Conservation (phyloP, 495 filamentous ascomycete genomes). For the Hypomontagnella submonticulosa region DNA sequence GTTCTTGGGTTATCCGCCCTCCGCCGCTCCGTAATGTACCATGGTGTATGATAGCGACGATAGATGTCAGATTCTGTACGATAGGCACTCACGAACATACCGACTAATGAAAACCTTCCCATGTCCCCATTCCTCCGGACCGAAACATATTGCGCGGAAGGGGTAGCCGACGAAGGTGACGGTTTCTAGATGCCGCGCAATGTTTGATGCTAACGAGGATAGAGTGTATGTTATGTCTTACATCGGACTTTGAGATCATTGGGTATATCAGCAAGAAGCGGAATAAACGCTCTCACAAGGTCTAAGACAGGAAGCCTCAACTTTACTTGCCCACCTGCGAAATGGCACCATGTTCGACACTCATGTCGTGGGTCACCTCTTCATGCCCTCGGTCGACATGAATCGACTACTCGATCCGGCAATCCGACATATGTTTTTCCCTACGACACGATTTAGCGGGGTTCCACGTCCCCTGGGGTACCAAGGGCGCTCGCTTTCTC, state of each 20-base stretch:
- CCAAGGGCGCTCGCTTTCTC: constrained; percentile 11
- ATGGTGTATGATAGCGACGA: constrained; percentile 34
- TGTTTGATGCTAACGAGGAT: constrained; percentile 2
- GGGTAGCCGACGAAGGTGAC: neutral
- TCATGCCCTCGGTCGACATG: neutral
- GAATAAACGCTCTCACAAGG: constrained; percentile 1
- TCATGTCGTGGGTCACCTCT: neutral
- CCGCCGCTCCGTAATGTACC: constrained; percentile 12
- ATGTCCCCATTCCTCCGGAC: neutral
- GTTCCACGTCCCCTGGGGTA: neutral
- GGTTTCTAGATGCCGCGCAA: constrained; percentile 23
- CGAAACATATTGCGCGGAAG: neutral
- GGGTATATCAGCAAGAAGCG: constrained; percentile 20
- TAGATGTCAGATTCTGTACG: constrained; percentile 20
- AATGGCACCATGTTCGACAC: constrained; percentile 3
- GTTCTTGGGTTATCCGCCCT: constrained; percentile 1
- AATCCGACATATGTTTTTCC: constrained; percentile 7
- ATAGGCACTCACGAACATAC: constrained; percentile 28
- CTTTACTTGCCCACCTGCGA: neutral
- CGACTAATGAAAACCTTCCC: constrained; percentile 17
- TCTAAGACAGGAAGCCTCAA: constrained; percentile 18
- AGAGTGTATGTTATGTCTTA: constrained; percentile 14
- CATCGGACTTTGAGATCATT: constrained; percentile 12
- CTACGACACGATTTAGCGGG: neutral
- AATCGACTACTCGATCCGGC: neutral